Conservation (phyloP, 2,329 filamentous ascomycete species). For the Alternaria gansuensis region DNA sequence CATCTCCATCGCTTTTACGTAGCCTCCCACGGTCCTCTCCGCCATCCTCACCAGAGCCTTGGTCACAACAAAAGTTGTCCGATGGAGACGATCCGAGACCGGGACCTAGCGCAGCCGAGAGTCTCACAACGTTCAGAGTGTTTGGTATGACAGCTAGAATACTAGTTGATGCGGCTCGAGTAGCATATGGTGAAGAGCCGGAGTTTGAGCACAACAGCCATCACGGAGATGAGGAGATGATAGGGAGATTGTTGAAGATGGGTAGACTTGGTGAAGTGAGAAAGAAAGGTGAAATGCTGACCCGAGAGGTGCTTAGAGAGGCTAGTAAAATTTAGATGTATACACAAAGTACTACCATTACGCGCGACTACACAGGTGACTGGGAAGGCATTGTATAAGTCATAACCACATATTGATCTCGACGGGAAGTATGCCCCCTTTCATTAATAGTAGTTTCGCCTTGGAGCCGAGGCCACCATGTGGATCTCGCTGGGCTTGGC, state of each 20-base stretch:
- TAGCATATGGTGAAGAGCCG: constrained; percentile 83
- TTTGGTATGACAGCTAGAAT: constrained; percentile 96
- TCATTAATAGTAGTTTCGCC: constrained; percentile 2
- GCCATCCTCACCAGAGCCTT: constrained; percentile 5
- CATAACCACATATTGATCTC: background rate
- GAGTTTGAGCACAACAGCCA: constrained; percentile 79
- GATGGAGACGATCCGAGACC: constrained; percentile 34
- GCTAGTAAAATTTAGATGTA: constrained; percentile 57
- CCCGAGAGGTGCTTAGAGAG: constrained; percentile 60
- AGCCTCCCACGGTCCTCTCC: constrained; percentile 12
- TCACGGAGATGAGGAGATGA: constrained; percentile 73
- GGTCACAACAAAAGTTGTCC: constrained; percentile 13
- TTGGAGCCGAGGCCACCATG: background rate
- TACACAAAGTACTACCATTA: background rate
- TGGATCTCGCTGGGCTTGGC: background rate
- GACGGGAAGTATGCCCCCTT: background rate
- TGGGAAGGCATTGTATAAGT: background rate
- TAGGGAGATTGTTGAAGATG: constrained; percentile 63
- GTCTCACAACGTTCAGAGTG: constrained; percentile 75
- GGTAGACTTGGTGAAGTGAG: constrained; percentile 64
- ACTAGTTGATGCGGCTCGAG: constrained; percentile 83
- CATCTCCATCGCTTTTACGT: constrained; percentile 20
- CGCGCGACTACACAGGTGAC: background rate
- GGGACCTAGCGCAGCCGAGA: constrained; percentile 54
- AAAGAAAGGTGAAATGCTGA: constrained; percentile 62